Percentiles rank a stretch among this genome's conserved stretches.
Conservation (phyloP, 2,329 filamentous ascomycete species). For the Juglanconis oblonga region DNA sequence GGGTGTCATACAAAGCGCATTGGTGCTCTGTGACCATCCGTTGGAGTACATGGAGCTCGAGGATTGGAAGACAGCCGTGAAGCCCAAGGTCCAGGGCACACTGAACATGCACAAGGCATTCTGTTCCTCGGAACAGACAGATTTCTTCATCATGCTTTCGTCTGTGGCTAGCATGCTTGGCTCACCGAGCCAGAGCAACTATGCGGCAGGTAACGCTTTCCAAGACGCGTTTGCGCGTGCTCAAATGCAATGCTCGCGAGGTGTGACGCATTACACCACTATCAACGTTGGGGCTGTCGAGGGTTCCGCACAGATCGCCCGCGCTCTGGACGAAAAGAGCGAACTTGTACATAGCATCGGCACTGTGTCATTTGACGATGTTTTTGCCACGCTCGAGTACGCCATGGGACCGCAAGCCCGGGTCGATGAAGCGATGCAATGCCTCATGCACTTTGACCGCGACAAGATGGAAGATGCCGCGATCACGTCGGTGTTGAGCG, state of each 20-base stretch:
- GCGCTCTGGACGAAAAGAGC: too few relatives aligned
- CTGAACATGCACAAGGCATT: constrained; percentile 23
- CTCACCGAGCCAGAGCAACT: not conserved
- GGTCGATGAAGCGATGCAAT: constrained; percentile 20
- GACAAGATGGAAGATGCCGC: constrained; percentile 11
- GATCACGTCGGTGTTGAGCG: too few relatives aligned
- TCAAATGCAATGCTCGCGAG: too few relatives aligned
- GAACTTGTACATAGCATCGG: too few relatives aligned
- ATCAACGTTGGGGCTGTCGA: constrained; percentile 11
- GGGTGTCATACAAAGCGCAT: constrained; percentile 41
- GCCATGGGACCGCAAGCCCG: constrained; percentile 21
- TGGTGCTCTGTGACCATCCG: constrained; percentile 32
- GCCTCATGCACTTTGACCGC: constrained; percentile 18
- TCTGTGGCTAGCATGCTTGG: not conserved
- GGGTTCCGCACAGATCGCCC: constrained; percentile 1
- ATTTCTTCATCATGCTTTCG: constrained; percentile 5
- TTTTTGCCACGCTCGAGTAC: constrained; percentile 23
- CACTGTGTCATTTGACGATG: constrained; percentile 22
- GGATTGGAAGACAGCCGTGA: constrained; percentile 6
- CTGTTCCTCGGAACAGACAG: not conserved
- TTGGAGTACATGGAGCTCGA: constrained; percentile 8
- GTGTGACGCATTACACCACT: constrained; percentile 9
- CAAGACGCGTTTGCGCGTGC: constrained; percentile 28
- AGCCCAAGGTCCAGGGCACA: constrained; percentile 19
- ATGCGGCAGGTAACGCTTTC: constrained; percentile 30